Evolutionary conservation across 2,329 filamentous ascomycete species (phyloP).

Genomic region (Massarina eburnea): DNA sequence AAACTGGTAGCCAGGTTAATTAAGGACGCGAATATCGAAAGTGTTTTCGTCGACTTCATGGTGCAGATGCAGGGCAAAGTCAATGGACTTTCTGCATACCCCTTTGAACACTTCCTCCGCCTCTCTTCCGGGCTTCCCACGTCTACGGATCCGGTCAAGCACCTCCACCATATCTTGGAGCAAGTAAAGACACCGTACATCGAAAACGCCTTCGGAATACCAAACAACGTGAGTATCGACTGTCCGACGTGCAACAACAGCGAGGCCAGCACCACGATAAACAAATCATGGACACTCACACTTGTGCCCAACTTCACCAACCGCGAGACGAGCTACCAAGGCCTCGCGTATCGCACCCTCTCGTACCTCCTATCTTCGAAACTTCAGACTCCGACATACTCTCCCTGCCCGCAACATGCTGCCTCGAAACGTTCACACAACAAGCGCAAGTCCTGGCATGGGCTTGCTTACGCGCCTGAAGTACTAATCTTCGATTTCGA

Average conservation of each 20-base stretch:
- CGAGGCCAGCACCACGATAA: not conserved
- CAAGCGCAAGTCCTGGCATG: too few species aligned
- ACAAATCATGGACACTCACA: not conserved
- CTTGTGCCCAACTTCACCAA: not conserved
- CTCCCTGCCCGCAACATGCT: not conserved
- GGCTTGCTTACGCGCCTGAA: too few species aligned
- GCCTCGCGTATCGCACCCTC: not conserved
- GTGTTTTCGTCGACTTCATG: too few species aligned
- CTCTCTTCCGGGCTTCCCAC: too few species aligned
- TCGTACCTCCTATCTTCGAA: not conserved
- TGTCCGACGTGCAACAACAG: not conserved
- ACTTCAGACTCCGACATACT: not conserved
- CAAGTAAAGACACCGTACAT: not conserved
- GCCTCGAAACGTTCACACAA: too few species aligned
- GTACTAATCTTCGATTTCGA: too few species aligned
- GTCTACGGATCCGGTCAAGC: too few species aligned
- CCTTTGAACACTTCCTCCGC: too few species aligned
- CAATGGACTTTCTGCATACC: too few species aligned
- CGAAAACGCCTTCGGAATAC: constrained; percentile 1
- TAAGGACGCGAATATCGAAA: too few species aligned
- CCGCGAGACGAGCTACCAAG: not conserved
- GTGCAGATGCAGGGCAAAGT: too few species aligned
- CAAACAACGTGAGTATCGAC: not conserved
- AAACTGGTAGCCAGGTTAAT: too few species aligned
- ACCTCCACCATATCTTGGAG: constrained; percentile 2